Evolutionary conservation across 495 filamentous ascomycete species (phyloP), one percentile per base, ranked within the genome.

Genomic region (Trichoderma virens): DNA sequence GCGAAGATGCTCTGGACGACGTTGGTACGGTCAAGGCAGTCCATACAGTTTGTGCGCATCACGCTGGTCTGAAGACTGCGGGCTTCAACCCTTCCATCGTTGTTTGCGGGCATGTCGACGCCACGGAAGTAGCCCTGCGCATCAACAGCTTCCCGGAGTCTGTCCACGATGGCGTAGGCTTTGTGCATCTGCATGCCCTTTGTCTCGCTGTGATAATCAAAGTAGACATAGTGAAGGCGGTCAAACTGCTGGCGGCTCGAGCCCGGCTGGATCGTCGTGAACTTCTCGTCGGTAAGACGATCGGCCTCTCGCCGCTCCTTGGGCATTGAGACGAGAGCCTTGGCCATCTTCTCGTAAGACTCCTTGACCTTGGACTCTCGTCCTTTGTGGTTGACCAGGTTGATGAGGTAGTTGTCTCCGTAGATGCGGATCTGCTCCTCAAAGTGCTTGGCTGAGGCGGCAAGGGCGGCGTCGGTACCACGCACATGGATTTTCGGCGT

Each of bases 31-130:
- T 98, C 94, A 13, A 98, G 83, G 69, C 95, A 98, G 77, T 98
- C 94, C 94, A 98, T 98, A 75, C 94, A 98, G 71, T 98, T 98
- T 25, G 94, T 97, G 51, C 94, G 86, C 28, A 98, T 91, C 11
- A 97, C 92, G 66, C 87, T 89, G 5, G 83, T 88, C 78, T 98
- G 94, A 60, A 80, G 79, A 59, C 85, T 87, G 32, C 93, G 88
- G 41, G 90, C 83, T 68, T 96, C 92, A 8, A 96, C 74, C 39
- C 85, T 84, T 20, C 88, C 87, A 64, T 84, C 79, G 64, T 81
- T 69, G 66, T 84, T 71, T 41, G 84, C 90, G 0, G 92, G 92
- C 80, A 86, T 87, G 73, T 95, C 90, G 35, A 92, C 83, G 28
- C 91, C 92, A 67, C 93, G 90, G 83, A 98, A 98, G 76, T 98